These are phyloP conservation scores for Rossbeevera mucosa DNA, from an alignment of 768 basidiomycete species.

Conservation along the genomic window DNA sequence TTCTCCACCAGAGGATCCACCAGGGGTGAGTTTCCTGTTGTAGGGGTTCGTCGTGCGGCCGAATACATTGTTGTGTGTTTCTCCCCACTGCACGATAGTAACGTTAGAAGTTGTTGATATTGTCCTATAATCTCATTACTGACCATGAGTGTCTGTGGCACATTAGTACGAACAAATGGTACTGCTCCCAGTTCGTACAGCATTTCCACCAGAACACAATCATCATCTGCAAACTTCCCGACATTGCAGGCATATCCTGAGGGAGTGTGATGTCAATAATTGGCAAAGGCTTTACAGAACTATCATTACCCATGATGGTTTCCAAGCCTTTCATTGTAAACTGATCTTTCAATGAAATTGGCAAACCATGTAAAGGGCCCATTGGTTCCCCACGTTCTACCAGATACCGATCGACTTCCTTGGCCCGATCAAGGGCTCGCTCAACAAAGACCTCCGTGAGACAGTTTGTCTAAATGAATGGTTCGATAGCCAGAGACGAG, in stretches of 20 bases:
- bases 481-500: neutral
- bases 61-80: slow-evolving; percentile 77
- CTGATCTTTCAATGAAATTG: slow-evolving; percentile 42
- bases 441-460: slow-evolving; percentile 27
- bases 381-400: slow-evolving; percentile 18
- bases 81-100: slow-evolving; percentile 52
- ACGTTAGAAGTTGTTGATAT: neutral
- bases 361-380: slow-evolving; percentile 50
- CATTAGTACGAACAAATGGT: slow-evolving; percentile 68
- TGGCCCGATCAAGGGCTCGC: slow-evolving; percentile 23
- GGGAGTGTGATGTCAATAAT: slow-evolving; percentile 23
- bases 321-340: slow-evolving; percentile 59
- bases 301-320: slow-evolving; percentile 46
- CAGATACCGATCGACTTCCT: slow-evolving; percentile 22
- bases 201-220: slow-evolving; percentile 63
- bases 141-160: slow-evolving; percentile 77
- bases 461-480: slow-evolving; percentile 22
- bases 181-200: slow-evolving; percentile 66
- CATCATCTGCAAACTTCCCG: slow-evolving; percentile 52
- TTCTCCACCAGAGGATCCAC: slow-evolving; percentile 87
- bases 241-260: slow-evolving; percentile 48
- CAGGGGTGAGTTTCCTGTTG: slow-evolving; percentile 66
- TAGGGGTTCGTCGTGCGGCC: slow-evolving; percentile 76
- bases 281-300: neutral
- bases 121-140: neutral